Conservation (phyloP, 1,139 yeast genomes). For the Arxiozyma telluris region DNA sequence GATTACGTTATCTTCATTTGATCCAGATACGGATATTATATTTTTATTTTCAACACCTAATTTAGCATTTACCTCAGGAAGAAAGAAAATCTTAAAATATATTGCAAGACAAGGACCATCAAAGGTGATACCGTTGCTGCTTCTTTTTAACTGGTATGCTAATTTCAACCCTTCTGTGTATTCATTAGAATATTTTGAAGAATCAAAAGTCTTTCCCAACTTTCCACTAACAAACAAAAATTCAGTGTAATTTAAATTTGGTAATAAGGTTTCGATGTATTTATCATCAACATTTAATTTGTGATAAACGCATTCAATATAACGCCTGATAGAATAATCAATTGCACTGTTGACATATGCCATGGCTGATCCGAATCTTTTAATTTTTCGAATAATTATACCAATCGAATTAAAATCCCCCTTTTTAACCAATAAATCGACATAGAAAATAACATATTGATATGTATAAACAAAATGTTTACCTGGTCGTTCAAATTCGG, state of each 20-base stretch:
- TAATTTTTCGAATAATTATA: constrained; percentile 55
- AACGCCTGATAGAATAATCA: constrained; percentile 21
- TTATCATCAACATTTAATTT: constrained; percentile 20
- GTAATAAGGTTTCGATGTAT: constrained; percentile 21
- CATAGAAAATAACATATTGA: constrained; percentile 58
- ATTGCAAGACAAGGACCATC: constrained; percentile 27
- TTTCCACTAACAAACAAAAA: constrained; percentile 20
- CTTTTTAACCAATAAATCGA: constrained; percentile 45
- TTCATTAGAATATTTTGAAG: constrained; percentile 13
- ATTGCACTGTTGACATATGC: constrained; percentile 25
- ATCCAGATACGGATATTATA: not conserved
- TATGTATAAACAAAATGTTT: constrained; percentile 76
- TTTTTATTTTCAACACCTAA: not conserved
- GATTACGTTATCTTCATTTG: not conserved
- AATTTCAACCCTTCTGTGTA: constrained; percentile 19
- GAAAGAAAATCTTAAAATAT: constrained; percentile 25
- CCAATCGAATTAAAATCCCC: constrained; percentile 54
- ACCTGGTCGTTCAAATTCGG: constrained; percentile 86
- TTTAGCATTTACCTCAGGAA: constrained; percentile 11
- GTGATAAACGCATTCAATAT: constrained; percentile 15
- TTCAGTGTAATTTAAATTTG: constrained; percentile 20
- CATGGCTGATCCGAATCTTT: constrained; percentile 73
- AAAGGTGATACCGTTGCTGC: constrained; percentile 27
- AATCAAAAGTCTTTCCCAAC: constrained; percentile 14
- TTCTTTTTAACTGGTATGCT: constrained; percentile 27